Conservation (phyloP, 768 basidiomycete genomes). For the Tubosaeta sp. region DNA sequence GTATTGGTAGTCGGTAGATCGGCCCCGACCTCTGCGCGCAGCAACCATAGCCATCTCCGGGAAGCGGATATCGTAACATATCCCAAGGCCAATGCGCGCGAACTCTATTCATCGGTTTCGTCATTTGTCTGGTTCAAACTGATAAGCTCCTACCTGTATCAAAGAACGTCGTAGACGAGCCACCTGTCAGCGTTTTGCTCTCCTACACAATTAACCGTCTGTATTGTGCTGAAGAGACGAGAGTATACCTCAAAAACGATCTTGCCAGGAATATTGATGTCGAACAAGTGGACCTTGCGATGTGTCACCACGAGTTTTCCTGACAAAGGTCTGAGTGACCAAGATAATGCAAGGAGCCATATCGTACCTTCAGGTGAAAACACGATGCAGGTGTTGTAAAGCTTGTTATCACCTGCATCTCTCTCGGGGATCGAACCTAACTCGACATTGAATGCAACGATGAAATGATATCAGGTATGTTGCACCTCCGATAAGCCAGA, state of each 20-base stretch:
- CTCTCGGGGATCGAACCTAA: constrained; percentile 91
- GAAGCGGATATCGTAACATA: constrained; percentile 95
- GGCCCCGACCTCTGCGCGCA: constrained; percentile 67
- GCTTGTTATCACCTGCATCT: constrained; percentile 52
- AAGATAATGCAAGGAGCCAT: background rate
- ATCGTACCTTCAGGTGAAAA: constrained; percentile 72
- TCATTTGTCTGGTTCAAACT: background rate
- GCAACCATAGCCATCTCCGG: constrained; percentile 91
- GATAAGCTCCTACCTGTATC: constrained; percentile 65
- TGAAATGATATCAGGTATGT: background rate
- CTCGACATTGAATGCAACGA: background rate
- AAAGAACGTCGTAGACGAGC: constrained; percentile 69
- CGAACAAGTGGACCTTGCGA: constrained; percentile 95
- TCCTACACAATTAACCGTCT: constrained; percentile 49
- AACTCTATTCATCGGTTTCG: constrained; percentile 54
- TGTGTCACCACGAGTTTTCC: constrained; percentile 85
- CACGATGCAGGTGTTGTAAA: constrained; percentile 93
- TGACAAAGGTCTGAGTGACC: constrained; percentile 25
- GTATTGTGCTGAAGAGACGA: background rate
- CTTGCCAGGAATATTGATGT: constrained; percentile 93
- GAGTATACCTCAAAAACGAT: constrained; percentile 78
- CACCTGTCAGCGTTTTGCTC: constrained; percentile 82
- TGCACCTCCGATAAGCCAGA: constrained; percentile 93
- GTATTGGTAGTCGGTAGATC: background rate
- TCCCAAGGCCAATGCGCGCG: constrained; percentile 92